Evolutionary conservation across 2,329 filamentous ascomycete species (phyloP), one percentile per base, ranked within the genome.

Genomic region (Sordariomycetes sp.): DNA sequence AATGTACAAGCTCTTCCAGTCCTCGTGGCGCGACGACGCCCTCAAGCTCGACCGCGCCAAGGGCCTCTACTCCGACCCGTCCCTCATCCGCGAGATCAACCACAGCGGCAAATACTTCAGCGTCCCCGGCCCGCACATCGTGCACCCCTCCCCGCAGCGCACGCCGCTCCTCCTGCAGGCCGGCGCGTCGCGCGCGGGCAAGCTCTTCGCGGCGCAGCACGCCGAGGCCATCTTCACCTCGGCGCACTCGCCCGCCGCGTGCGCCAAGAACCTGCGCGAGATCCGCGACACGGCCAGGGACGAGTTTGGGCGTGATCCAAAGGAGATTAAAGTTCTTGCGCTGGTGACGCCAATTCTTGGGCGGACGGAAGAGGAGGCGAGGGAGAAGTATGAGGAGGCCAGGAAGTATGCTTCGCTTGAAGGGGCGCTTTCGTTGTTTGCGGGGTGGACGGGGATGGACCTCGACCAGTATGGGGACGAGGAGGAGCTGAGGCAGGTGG

Each of bases 191-290:
- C 80, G 77, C 55, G 78, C 84, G 0, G 86, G 86, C 1, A 87
- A 86, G 67, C 69, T 71, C 0, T 89, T 90, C 63, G 85, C 85
- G 0, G 83, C 85, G 0, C 80, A 85, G 62, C 85, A 89, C 65
- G 87, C 86, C 0, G 87, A 90, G 65, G 85, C 80, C 2, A 85
- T 89, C 55, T 89, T 89, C 63, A 79, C 88, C 1, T 85, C 81
- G 0, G 83, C 83, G 0, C 85, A 88, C 66, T 79, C 79, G 1
- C 83, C 87, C 0, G 72, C 74, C 1, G 80, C 85, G 0, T 81
- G 85, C 32, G 78, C 79, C 2, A 82, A 80, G 65, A 83, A 76
- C 37, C 80, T 89, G 20, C 76, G 80, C 0, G 84, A 87, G 60
- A 82, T 89, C 28, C 75, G 87, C 3, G 71, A 77, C 57, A 65